Evolutionary conservation across 73 alveolate species (phyloP).

Genomic region (Paramecium tetraurelia): DNA sequence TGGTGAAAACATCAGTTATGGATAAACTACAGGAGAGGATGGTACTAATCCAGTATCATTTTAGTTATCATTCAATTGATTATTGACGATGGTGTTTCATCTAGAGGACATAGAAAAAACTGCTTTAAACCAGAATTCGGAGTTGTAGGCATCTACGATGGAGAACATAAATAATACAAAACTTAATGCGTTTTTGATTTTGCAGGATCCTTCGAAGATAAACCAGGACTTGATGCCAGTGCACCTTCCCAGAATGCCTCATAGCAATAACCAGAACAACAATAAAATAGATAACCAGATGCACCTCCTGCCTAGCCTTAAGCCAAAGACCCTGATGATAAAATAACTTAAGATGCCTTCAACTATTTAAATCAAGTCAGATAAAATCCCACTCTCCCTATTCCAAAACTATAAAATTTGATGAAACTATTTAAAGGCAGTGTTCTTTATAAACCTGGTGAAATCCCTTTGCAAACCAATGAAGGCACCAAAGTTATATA

Average conservation of each 20-base stretch:
- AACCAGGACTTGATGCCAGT: neutral
- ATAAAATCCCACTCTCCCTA: neutral
- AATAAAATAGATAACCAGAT: neutral
- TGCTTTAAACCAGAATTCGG: constrained; percentile 68
- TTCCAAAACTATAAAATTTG: constrained; percentile 6
- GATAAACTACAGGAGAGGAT: constrained; percentile 72
- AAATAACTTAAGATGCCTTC: constrained; percentile 12
- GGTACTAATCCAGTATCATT: neutral
- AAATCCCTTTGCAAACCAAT: neutral
- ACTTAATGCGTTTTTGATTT: constrained; percentile 41
- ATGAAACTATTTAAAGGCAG: constrained; percentile 45
- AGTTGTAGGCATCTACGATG: constrained; percentile 1
- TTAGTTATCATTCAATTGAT: constrained; percentile 72
- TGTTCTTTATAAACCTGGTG: constrained; percentile 47
- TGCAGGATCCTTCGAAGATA: neutral
- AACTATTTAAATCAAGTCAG: constrained; percentile 8
- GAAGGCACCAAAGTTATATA: neutral
- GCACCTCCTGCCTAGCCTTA: neutral
- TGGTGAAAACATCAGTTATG: constrained; percentile 84
- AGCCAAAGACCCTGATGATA: neutral
- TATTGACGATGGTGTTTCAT: constrained; percentile 82
- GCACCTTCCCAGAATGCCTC: neutral
- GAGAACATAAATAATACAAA: constrained; percentile 1
- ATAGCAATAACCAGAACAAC: neutral
- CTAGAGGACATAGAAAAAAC: constrained; percentile 82